These are phyloP conservation scores for Artemisia annua DNA, from an alignment of 129 eudicot species.

Conservation along the genomic window DNA sequence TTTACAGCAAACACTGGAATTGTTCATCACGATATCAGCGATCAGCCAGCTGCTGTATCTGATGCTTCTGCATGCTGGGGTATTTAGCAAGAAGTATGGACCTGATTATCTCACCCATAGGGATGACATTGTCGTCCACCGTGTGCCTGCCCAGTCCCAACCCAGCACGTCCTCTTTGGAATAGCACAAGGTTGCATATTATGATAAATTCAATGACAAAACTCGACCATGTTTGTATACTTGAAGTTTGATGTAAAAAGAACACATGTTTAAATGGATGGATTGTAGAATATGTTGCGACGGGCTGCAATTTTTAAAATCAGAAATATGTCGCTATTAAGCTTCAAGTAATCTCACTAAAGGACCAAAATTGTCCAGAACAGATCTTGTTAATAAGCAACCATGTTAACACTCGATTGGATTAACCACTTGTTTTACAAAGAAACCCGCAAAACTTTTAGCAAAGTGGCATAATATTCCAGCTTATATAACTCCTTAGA, in stretches of 20 bases:
- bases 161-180: constrained; percentile 27
- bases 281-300: neutral
- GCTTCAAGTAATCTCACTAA: neutral
- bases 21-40: constrained; percentile 58
- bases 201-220: neutral
- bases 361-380: neutral
- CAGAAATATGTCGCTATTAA: neutral
- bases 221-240: neutral
- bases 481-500: constrained; percentile 11
- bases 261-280: neutral
- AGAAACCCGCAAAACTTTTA: constrained; percentile 10
- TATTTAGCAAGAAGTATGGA: constrained; percentile 52
- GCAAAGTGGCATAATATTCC: neutral
- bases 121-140: constrained; percentile 22
- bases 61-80: constrained; percentile 70
- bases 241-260: constrained; percentile 6
- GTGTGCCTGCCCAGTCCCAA: constrained; percentile 21
- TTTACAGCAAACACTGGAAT: constrained; percentile 73
- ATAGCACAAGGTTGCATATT: neutral
- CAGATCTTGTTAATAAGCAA: neutral
- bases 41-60: constrained; percentile 67
- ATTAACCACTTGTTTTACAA: constrained; percentile 5
- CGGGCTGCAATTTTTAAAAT: neutral
- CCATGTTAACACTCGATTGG: constrained; percentile 1
- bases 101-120: constrained; percentile 37